These are phyloP conservation scores for Fonsecaea erecta DNA, from an alignment of 2,329 filamentous ascomycete genomes.

Conservation along the genomic window DNA sequence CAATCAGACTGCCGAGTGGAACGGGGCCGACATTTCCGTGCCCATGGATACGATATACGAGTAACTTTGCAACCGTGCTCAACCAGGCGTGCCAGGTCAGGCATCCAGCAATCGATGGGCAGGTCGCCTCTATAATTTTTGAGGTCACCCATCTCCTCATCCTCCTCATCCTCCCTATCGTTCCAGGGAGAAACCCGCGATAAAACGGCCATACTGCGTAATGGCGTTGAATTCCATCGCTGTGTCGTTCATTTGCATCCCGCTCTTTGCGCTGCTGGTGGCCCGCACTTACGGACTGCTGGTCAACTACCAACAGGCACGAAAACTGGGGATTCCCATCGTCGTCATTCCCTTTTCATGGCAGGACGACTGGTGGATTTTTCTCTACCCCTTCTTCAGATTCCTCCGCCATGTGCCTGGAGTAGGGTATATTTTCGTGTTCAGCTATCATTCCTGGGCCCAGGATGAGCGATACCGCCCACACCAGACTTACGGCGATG, in stretches of 20 bases:
- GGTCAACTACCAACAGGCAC: constrained; percentile 28
- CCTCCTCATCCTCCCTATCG: background rate
- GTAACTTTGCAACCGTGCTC: background rate
- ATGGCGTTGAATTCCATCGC: constrained; percentile 3
- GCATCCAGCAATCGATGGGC: background rate
- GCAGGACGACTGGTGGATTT: constrained; percentile 28
- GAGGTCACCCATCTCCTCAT: background rate
- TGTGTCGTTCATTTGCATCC: constrained; percentile 8
- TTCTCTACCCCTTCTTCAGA: constrained; percentile 14
- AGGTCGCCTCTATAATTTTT: background rate
- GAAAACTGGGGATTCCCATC: constrained; percentile 29
- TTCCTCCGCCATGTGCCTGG: constrained; percentile 13
- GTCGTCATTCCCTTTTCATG: constrained; percentile 24
- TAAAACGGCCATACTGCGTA: background rate
- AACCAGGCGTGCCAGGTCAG: background rate
- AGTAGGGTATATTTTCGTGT: constrained; percentile 15
- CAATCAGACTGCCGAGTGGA: background rate
- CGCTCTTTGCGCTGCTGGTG: background rate
- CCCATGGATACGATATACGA: background rate
- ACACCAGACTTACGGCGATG: constrained; percentile 23
- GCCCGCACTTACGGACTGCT: constrained; percentile 18
- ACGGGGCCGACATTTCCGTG: background rate
- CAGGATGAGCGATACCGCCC: constrained; percentile 15
- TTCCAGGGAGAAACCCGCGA: background rate
- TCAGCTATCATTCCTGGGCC: constrained; percentile 25